Conservation (phyloP, 1,284 basidiomycete species). For the Gymnopus androsaceus region DNA sequence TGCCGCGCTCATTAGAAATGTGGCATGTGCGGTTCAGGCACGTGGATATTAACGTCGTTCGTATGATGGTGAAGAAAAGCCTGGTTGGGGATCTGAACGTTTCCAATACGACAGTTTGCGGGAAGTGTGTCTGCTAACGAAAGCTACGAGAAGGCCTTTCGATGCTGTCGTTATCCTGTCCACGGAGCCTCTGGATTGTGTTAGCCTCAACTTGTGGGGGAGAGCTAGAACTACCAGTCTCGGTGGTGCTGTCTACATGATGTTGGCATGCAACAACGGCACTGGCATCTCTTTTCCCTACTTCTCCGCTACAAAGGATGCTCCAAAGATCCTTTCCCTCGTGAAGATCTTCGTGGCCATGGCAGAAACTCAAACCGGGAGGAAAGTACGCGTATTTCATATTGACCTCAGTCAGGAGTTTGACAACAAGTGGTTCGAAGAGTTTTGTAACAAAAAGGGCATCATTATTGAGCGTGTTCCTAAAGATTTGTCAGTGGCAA, state of each 20-base stretch:
- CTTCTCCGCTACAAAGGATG: conserved; percentile 19
- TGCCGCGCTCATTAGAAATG: too few species aligned
- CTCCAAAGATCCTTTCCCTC: background rate
- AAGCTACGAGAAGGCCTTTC: conserved; percentile 11
- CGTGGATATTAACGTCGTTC: too few species aligned
- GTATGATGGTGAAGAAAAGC: too few species aligned
- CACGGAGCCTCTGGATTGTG: conserved; percentile 13
- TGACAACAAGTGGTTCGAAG: conserved; percentile 11
- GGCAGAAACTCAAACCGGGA: background rate
- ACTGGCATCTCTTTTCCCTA: conserved; percentile 14
- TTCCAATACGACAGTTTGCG: too few species aligned
- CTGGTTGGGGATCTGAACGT: too few species aligned
- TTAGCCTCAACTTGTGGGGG: conserved; percentile 21
- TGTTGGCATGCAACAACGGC: conserved; percentile 1
- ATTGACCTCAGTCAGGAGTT: conserved; percentile 3
- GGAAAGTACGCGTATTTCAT: background rate
- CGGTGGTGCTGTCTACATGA: background rate
- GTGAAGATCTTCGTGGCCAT: background rate
- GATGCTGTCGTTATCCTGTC: conserved; percentile 17
- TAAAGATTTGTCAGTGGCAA: conserved; percentile 16
- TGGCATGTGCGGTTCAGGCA: too few species aligned
- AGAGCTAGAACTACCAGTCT: conserved; percentile 3
- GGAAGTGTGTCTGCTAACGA: background rate
- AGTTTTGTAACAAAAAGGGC: conserved; percentile 8
- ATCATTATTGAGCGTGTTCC: conserved; percentile 17